Conservation (phyloP, 2,329 filamentous ascomycete genomes). For the Hysterium pulicare region DNA sequence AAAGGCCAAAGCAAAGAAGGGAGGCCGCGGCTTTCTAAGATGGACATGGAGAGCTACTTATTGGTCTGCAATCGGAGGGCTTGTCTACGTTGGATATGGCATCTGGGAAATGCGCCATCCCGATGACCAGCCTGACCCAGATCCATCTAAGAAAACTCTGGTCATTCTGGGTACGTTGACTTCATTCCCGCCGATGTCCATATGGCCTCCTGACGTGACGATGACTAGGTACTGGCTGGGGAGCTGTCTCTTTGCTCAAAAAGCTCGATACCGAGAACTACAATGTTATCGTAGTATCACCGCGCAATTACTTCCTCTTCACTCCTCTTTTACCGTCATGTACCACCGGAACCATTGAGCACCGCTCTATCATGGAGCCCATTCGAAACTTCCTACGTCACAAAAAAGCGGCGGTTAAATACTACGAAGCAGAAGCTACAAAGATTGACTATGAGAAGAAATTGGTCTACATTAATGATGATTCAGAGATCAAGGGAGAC, state of each 20-base stretch:
- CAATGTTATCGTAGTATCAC: conserved; percentile 96
- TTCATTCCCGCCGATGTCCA: conserved; percentile 1
- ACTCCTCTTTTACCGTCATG: conserved; percentile 95
- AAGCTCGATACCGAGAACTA: conserved; percentile 99
- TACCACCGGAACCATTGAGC: conserved; percentile 95
- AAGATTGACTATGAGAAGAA: conserved; percentile 92
- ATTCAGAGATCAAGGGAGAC: conserved; percentile 86
- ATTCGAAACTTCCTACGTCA: conserved; percentile 92
- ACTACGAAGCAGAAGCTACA: conserved; percentile 95
- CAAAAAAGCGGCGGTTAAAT: conserved; percentile 91
- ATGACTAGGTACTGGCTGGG: conserved; percentile 84
- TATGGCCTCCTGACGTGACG: conserved; percentile 5
- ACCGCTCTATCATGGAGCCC: conserved; percentile 99
- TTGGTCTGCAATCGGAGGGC: conserved; percentile 65
- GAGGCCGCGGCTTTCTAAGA: conserved; percentile 58
- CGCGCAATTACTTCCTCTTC: conserved; percentile 99
- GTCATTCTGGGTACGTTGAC: conserved; percentile 78
- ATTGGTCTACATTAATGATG: conserved; percentile 84
- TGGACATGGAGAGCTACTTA: conserved; percentile 84
- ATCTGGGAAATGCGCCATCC: conserved; percentile 83
- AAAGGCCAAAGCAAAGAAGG: conserved; percentile 41
- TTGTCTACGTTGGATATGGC: conserved; percentile 72
- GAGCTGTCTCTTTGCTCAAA: conserved; percentile 92
- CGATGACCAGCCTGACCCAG: conserved; percentile 70
- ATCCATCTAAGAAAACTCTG: conserved; percentile 92